Evolutionary conservation across 805 yeast species (phyloP), one percentile per base, ranked within the genome.

Genomic region (Candida cerambycidarum): DNA sequence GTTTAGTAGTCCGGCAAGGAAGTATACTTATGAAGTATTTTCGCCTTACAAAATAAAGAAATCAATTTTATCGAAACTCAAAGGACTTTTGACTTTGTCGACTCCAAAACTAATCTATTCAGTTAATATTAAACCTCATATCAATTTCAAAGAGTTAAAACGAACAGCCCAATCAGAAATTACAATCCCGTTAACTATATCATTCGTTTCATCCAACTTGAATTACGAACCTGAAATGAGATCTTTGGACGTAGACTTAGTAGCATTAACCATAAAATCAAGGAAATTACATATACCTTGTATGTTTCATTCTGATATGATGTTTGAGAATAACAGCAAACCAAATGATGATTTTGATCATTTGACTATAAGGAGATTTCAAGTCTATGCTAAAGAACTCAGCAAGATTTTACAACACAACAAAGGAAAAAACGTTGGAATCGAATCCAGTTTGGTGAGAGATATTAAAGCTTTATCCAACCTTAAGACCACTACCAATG

Each of bases 401-500:
- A 48, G 58, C 5, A 51, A 52, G 29, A 35, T 63, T 2, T 34
- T 61, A 16, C 54, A 58, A 33, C 57, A 52, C 1, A 47, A 53
- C 7, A 65, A 63, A 0, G 32, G 44, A 6, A 59, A 52, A n/a
- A 48, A 52, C 9, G 44, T 66, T 32, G 57, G 51, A 4, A 42
- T 68, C 4, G 61, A 65, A 14, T 54, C 52, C 29, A 55, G 55
- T 7, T 40, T 64, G 38, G 40, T 64, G 1, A 52, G 49, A 9
- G 69, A 66, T 44, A 52, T 68, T 16, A 59, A 57, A 32, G 58
- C 64, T 25, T 42, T 68, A 24, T 65, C 73, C 3, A 60, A 60
- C 21, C 51, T 63, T 14, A 48, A 59, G 4, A 46, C 58, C 12
- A 64, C 59, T 37, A 58, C 58, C 30, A 67, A 57, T 33, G 48